Evolutionary conservation across 257 asterid species (phyloP).

Genomic region (Solanum piurae): DNA sequence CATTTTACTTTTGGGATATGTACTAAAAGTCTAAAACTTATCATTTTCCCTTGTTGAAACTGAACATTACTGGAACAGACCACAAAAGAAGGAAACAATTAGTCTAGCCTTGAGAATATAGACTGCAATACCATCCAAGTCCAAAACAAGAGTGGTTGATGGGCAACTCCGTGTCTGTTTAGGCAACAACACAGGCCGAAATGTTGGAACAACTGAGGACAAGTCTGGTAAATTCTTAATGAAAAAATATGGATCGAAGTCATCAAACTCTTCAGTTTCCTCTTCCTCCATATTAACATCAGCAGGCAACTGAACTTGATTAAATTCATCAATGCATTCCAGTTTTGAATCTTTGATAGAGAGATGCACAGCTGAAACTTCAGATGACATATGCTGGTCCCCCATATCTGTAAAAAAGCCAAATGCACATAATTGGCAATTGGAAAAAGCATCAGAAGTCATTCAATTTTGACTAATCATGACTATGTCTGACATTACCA

Average conservation of each 20-base stretch:
- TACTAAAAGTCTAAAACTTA: neutral
- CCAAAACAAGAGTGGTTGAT: conserved; percentile 79
- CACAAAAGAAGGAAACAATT: neutral
- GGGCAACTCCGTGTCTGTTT: conserved; percentile 98
- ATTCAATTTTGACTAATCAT: neutral
- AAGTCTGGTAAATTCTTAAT: conserved; percentile 83
- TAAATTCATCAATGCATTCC: conserved; percentile 76
- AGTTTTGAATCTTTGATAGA: conserved; percentile 59
- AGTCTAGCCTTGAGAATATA: neutral
- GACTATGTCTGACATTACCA: conserved; percentile 6
- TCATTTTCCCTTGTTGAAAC: neutral
- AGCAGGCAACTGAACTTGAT: conserved; percentile 56
- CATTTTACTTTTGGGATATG: neutral
- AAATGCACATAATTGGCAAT: conserved; percentile 2
- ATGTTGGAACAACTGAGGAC: conserved; percentile 72
- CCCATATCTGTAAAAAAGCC: conserved; percentile 35
- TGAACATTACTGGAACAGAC: neutral
- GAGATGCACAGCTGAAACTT: conserved; percentile 56
- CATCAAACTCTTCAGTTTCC: conserved; percentile 74
- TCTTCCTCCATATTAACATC: conserved; percentile 53
- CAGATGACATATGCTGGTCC: conserved; percentile 42
- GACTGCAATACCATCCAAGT: conserved; percentile 71
- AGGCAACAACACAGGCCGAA: conserved; percentile 72
- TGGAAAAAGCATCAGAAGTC: neutral
- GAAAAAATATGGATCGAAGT: conserved; percentile 84